phyloP scores from a whole-genome alignment of 1,284 basidiomycete species.

The Malassezia sp. region DNA sequence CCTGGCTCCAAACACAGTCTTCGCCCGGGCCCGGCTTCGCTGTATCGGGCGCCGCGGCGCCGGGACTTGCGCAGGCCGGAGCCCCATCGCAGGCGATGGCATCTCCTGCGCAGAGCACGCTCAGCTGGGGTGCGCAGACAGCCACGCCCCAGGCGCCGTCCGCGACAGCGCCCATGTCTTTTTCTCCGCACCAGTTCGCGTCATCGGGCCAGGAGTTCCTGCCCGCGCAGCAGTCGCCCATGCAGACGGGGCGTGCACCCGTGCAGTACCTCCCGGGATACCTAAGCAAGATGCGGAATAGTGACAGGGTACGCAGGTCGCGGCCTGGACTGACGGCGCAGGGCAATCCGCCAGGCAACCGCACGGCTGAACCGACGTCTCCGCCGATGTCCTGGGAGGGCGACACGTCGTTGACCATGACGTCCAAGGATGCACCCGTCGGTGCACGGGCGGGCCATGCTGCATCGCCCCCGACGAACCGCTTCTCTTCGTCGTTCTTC shows the following conservation, averaged over 20 bases:
- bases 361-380: slow-evolving; percentile 1
- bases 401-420: slow-evolving; percentile 25
- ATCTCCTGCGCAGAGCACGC: not conserved
- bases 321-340: not conserved
- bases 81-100: not conserved
- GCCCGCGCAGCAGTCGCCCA: slow-evolving; percentile 9
- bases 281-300: slow-evolving; percentile 10
- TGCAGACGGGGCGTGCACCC: slow-evolving; percentile 14
- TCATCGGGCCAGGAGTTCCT: not conserved
- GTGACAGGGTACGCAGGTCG: too few species aligned
- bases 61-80: too few species aligned
- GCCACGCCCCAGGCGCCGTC: not conserved
- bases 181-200: too few species aligned
- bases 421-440: slow-evolving; percentile 20
- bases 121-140: slow-evolving; percentile 2
- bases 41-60: too few species aligned
- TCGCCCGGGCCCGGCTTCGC: too few species aligned
- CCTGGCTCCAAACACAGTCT: too few species aligned
- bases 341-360: not conserved
- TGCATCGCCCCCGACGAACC: slow-evolving; percentile 21
- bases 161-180: too few species aligned
- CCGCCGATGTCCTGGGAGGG: slow-evolving; percentile 8
- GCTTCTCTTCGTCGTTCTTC: slow-evolving; percentile 35
- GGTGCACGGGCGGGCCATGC: slow-evolving; percentile 18
- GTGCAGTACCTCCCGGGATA: slow-evolving; percentile 16